Percentiles rank a stretch among this genome's conserved stretches.
Evolutionary conservation across 1,139 yeast genomes (phyloP).

Genomic region (Cylindricascospora bacillispora): DNA sequence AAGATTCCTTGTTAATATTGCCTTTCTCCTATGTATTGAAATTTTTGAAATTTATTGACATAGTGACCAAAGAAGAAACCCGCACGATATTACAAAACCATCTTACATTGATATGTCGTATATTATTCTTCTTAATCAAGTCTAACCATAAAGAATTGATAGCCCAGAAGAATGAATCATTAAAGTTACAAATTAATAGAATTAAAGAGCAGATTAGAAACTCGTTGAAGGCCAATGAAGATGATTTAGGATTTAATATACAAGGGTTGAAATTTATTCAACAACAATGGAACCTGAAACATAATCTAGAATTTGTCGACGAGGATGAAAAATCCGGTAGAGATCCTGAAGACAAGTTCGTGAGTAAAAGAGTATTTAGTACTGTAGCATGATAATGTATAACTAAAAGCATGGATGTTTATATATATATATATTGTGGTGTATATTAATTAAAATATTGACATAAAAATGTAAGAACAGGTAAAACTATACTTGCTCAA

Average conservation of each 20-base stretch:
- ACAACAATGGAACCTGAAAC: constrained; percentile 69
- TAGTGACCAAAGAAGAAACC: constrained; percentile 50
- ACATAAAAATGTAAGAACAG: background rate
- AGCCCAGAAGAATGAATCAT: constrained; percentile 47
- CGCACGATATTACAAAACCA: constrained; percentile 34
- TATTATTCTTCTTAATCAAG: constrained; percentile 59
- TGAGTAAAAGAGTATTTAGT: constrained; percentile 58
- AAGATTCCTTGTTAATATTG: constrained; percentile 79
- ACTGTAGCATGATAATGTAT: constrained; percentile 5
- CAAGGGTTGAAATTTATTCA: constrained; percentile 68
- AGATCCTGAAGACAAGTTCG: constrained; percentile 34
- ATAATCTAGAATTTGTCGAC: constrained; percentile 62
- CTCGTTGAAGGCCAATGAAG: constrained; percentile 39
- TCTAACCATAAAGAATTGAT: constrained; percentile 67
- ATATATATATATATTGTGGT: background rate
- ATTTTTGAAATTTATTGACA: constrained; percentile 57
- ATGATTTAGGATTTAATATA: constrained; percentile 71
- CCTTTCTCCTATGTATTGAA: constrained; percentile 77
- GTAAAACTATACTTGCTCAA: no score
- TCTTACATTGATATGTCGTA: constrained; percentile 56
- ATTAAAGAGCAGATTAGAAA: constrained; percentile 46
- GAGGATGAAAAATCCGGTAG: constrained; percentile 40
- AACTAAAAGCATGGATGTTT: background rate
- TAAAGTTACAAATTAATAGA: constrained; percentile 45
- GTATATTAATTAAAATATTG: background rate